These are phyloP conservation scores for Pleurozium schreberi DNA, from an alignment of 225 moss, liverwort and hornwort species.

Conservation along the genomic window DNA sequence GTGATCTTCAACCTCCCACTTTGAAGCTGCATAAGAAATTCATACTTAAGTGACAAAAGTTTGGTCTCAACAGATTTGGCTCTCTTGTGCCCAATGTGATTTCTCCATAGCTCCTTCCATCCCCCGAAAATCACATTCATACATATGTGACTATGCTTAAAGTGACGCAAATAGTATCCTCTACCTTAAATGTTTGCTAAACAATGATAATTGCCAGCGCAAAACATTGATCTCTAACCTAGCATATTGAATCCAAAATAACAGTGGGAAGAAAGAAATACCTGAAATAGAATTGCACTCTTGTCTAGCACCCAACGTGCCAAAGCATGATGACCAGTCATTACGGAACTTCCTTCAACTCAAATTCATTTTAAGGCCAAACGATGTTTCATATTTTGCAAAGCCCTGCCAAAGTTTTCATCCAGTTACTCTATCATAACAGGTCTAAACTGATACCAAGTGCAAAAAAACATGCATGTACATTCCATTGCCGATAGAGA, in stretches of 20 bases:
- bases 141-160: background rate
- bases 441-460: background rate
- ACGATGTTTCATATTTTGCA: conserved; percentile 17
- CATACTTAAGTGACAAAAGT: no score
- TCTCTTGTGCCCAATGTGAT: background rate
- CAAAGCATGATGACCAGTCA: background rate
- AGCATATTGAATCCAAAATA: background rate
- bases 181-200: background rate
- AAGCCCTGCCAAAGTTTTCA: conserved; percentile 19
- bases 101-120: background rate
- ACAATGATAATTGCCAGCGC: background rate
- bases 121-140: background rate
- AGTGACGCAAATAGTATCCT: background rate
- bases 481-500: background rate
- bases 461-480: background rate
- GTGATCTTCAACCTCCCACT: background rate
- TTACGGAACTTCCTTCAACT: background rate
- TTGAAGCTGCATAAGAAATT: background rate
- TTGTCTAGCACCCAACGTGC: background rate
- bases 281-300: background rate
- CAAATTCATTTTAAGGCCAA: background rate
- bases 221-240: background rate
- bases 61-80: background rate
- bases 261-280: background rate
- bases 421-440: background rate